Base-by-base conservation (phyloP, 441 rosid species). In the Croton laevigatus region DNA sequence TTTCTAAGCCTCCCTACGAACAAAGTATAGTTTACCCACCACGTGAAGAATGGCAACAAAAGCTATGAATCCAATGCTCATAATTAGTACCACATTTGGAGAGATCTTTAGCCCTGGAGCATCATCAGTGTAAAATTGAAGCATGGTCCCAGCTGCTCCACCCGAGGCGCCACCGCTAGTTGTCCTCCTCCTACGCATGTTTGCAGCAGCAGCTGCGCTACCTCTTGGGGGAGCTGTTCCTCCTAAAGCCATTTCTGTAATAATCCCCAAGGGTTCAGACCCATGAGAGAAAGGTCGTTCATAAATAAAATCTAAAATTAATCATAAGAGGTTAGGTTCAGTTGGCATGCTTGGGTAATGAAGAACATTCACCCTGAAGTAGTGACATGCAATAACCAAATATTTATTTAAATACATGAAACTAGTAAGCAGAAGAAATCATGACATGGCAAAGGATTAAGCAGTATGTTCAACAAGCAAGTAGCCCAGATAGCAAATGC, bases 61-160 rank as follows among this genome's bases (percentile, higher is more conserved):
- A 36, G 95, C 98, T n/a, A 93, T 89, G 85, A 93, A 91, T 49
- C 98, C 96, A 17, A 91, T 91, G 88, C 93, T 91, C 97, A 93
- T 88, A 3, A 88, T 79, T 53, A 87, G 91, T 14, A 93, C 96
- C 6, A 87, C 93, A 76, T 91, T 93, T 0, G 91, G 96, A 16
- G 93, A 88, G 72, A 91, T 89, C 83, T 89, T 91, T 44, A 91
- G 87, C 7, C 98, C 98, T 0, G 97, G 92, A 16, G 95, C 92
- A 69, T 94, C 97, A 69, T 91, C 96, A 0, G 94, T 91, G 80
- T 93, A 93, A 71, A 91, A 93, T 78, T 93, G 98, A 64, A 93
- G 98, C 94, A 89, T 89, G 0, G 87, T 82, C 59, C 98, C 97
- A 0, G 94, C 89, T 22, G 87, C 89, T 23, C 92, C 97, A 22